phyloP scores from a whole-genome alignment of 2,329 filamentous ascomycete species.

The Fusarium pininemorale region DNA sequence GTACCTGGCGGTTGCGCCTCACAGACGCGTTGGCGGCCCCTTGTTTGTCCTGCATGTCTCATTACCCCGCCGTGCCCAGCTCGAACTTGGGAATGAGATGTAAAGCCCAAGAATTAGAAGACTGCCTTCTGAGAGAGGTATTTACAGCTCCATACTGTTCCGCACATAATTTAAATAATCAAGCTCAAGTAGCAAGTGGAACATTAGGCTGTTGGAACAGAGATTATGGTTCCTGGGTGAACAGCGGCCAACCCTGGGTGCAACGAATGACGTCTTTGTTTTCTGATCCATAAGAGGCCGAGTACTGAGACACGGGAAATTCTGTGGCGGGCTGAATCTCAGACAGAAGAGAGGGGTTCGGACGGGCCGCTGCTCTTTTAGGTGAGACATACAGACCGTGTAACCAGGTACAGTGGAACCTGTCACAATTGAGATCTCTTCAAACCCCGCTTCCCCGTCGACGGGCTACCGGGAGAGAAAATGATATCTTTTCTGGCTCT shows the following conservation, averaged over 20 bases:
- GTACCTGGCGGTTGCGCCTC: not conserved
- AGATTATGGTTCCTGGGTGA: accelerated
- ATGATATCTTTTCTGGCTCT: accelerated
- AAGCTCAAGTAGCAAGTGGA: accelerated
- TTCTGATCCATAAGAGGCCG: not conserved
- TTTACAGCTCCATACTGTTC: accelerated
- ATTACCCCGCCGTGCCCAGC: not conserved
- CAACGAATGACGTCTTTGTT: not conserved
- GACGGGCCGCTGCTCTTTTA: not conserved
- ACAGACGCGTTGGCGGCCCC: no score
- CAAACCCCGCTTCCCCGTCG: not conserved
- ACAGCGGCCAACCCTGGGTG: accelerated
- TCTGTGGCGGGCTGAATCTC: not conserved
- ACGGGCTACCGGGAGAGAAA: not conserved
- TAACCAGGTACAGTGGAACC: not conserved
- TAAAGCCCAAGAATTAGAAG: not conserved
- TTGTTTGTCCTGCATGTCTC: not conserved
- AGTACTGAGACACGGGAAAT: not conserved
- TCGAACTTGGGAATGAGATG: no score
- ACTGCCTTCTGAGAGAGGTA: no score
- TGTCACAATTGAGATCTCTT: not conserved
- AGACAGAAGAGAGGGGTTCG: not conserved
- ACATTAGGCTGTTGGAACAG: not conserved
- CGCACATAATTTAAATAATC: accelerated
- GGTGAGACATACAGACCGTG: not conserved